phyloP scores from a whole-genome alignment of 495 filamentous ascomycete species.

The Staphylotrichum longicolle region DNA sequence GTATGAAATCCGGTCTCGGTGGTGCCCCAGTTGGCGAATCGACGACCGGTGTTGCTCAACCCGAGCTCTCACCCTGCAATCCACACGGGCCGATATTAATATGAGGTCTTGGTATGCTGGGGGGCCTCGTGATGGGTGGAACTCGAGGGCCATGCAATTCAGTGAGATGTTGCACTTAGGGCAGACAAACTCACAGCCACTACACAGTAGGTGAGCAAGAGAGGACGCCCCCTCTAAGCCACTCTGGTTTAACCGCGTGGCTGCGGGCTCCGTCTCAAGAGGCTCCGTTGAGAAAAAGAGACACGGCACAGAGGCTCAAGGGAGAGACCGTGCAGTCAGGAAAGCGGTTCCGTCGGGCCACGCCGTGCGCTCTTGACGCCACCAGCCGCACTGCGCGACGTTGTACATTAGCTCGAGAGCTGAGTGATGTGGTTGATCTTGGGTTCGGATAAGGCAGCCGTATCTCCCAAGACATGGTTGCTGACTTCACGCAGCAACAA shows the following conservation, averaged over 20 bases:
- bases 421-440: constrained; percentile 22
- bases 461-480: neutral
- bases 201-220: too few species aligned
- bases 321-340: neutral
- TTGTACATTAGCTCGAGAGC: constrained; percentile 20
- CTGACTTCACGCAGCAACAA: neutral
- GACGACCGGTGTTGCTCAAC: constrained; percentile 18
- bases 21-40: constrained; percentile 17
- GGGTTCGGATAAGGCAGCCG: constrained; percentile 11
- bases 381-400: constrained; percentile 20
- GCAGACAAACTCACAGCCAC: constrained; percentile 21
- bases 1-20: neutral
- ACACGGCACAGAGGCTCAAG: neutral
- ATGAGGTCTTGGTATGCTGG: constrained; percentile 25
- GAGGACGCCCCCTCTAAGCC: neutral
- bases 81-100: constrained; percentile 34
- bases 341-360: constrained; percentile 6
- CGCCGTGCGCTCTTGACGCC: constrained; percentile 9
- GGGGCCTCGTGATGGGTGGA: constrained; percentile 14
- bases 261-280: neutral
- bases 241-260: neutral
- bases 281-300: neutral
- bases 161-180: constrained; percentile 20
- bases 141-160: constrained; percentile 14
- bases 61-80: constrained; percentile 24